These are phyloP conservation scores for Boletus patriciae DNA, from an alignment of 768 basidiomycete genomes.

Conservation along the genomic window DNA sequence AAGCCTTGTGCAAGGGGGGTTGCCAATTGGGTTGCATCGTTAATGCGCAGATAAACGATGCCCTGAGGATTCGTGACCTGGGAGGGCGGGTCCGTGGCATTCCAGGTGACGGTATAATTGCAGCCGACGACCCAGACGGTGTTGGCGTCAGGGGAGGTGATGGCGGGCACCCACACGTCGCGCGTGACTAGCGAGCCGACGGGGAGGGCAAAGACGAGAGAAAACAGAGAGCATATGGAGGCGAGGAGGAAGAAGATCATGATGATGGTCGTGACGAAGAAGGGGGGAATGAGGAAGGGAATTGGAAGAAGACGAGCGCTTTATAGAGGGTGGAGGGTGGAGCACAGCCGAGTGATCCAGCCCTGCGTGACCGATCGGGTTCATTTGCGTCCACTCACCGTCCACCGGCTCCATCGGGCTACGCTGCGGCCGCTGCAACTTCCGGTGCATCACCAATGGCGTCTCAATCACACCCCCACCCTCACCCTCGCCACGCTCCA, in stretches of 20 bases:
- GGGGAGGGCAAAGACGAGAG: conserved; percentile 35
- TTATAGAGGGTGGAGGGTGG: conserved; percentile 17
- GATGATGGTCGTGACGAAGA: conserved; percentile 21
- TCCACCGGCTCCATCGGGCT: neutral
- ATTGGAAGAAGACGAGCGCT: neutral
- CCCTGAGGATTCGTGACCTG: conserved; percentile 52
- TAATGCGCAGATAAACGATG: conserved; percentile 42
- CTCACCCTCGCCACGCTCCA: too few species aligned
- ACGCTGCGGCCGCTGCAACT: neutral
- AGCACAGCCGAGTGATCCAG: conserved; percentile 6
- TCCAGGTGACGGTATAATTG: conserved; percentile 47
- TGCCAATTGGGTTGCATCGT: conserved; percentile 24
- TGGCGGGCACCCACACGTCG: conserved; percentile 50
- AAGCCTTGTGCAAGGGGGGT: conserved; percentile 42
- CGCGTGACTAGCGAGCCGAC: conserved; percentile 23
- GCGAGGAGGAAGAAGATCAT: conserved; percentile 20
- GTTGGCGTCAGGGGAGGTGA: conserved; percentile 37
- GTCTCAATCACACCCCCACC: too few species aligned
- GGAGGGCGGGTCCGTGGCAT: conserved; percentile 40
- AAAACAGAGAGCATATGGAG: conserved; percentile 20
- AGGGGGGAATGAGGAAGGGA: neutral
- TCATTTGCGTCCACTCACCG: neutral
- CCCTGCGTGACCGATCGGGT: conserved; percentile 2
- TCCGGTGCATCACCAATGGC: conserved; percentile 31
- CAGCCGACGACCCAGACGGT: conserved; percentile 44